phyloP scores from a whole-genome alignment of 345 rosid genomes.

The Eucalyptus globulus region DNA sequence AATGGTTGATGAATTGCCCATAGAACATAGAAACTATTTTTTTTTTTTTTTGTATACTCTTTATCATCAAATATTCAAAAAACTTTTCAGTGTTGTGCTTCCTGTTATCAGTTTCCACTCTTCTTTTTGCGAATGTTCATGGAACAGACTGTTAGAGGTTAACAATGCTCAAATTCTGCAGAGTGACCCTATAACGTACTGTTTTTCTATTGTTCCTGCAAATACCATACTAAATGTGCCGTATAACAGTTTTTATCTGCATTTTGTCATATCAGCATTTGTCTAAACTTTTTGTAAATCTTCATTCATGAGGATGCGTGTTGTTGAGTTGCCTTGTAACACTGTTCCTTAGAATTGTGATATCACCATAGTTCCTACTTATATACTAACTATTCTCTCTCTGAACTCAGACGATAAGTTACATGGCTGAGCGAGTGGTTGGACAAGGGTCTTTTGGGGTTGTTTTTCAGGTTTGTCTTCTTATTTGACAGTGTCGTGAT shows the following conservation, averaged over 20 bases:
- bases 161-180: not conserved
- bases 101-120: not conserved
- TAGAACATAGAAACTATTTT: not conserved
- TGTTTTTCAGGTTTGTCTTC: conserved; percentile 74
- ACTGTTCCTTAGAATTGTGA: not conserved
- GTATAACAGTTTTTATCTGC: not conserved
- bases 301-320: not conserved
- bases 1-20: not conserved
- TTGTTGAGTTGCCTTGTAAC: not conserved
- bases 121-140: not conserved
- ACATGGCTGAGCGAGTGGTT: conserved; percentile 98
- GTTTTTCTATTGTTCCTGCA: not conserved
- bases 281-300: not conserved
- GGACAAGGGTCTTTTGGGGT: conserved; percentile 98
- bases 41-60: not conserved
- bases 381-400: not conserved
- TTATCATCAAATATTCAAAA: not conserved
- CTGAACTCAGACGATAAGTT: conserved; percentile 66
- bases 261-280: not conserved
- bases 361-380: not conserved
- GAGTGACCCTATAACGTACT: not conserved
- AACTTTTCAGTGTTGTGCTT: not conserved
- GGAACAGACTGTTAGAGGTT: not conserved
- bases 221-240: not conserved
- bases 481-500: not conserved